Conservation (phyloP, 1,284 basidiomycete species). For the Irpex lacteus region DNA sequence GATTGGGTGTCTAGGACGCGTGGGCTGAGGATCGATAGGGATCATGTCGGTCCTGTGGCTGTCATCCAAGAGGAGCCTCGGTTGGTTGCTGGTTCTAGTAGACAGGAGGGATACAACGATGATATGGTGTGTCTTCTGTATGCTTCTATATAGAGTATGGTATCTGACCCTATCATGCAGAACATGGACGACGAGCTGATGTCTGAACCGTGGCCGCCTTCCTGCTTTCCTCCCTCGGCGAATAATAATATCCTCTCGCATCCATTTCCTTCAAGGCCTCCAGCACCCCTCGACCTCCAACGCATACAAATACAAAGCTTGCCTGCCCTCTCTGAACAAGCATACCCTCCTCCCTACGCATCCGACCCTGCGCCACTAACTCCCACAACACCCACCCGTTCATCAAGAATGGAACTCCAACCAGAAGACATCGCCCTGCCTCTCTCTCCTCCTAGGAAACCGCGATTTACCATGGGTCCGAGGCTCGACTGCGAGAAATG, state of each 20-base stretch:
- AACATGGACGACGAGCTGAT: constrained; percentile 10
- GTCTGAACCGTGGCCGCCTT: background rate
- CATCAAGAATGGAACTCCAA: background rate
- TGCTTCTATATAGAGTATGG: no score
- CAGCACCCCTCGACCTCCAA: background rate
- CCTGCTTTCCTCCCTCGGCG: background rate
- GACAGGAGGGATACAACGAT: constrained; percentile 14
- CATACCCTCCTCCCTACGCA: background rate
- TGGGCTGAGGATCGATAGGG: constrained; percentile 48
- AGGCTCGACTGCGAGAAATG: constrained; percentile 72
- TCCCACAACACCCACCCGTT: background rate
- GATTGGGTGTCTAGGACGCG: constrained; percentile 68
- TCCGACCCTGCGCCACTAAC: background rate
- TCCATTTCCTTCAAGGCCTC: background rate
- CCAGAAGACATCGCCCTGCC: constrained; percentile 5
- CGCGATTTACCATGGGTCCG: constrained; percentile 69
- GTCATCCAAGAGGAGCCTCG: constrained; percentile 14
- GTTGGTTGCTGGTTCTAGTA: constrained; percentile 2
- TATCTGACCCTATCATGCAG: background rate
- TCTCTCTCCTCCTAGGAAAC: constrained; percentile 14
- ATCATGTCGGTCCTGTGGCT: constrained; percentile 35
- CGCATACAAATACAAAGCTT: background rate
- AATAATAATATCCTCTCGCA: background rate
- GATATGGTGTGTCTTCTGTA: constrained; percentile 7
- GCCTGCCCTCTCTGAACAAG: background rate